A percentile compares a stretch with the other conserved stretches of the same genome.
Conservation (phyloP, 495 filamentous ascomycete species). For the Entonaema liquescens region DNA sequence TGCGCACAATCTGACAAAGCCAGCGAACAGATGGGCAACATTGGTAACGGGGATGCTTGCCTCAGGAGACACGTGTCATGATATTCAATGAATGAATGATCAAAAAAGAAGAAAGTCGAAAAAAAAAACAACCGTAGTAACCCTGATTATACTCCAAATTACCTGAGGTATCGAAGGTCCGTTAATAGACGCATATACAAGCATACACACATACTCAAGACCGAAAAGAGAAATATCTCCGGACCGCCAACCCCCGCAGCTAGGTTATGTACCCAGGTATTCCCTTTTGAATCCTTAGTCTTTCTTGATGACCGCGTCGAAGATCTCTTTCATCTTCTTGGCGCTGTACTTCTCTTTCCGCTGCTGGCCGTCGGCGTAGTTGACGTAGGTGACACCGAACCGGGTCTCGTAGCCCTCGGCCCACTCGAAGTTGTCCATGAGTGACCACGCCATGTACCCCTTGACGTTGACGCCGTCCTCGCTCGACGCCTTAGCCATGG, state of each 20-base stretch:
- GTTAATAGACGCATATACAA: slow-evolving; percentile 2
- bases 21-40: not conserved
- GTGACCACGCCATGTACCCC: slow-evolving; percentile 81
- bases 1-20: not conserved
- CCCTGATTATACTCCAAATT: slow-evolving; percentile 40
- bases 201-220: slow-evolving; percentile 1
- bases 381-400: slow-evolving; percentile 80
- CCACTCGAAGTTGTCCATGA: slow-evolving; percentile 78
- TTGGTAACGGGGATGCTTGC: not conserved
- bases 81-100: slow-evolving; percentile 13
- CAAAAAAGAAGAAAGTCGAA: not conserved
- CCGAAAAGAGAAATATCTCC: not conserved
- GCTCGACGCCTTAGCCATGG: slow-evolving; percentile 71
- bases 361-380: slow-evolving; percentile 78
- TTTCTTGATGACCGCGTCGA: slow-evolving; percentile 65
- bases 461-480: slow-evolving; percentile 75
- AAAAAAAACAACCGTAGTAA: slow-evolving; percentile 15
- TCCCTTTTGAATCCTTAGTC: slow-evolving; percentile 28
- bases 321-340: slow-evolving; percentile 69
- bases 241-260: slow-evolving; percentile 7
- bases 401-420: slow-evolving; percentile 86
- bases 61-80: slow-evolving; percentile 23
- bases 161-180: slow-evolving; percentile 40
- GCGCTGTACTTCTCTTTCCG: slow-evolving; percentile 82
- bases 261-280: not conserved